These are phyloP conservation scores for Medicago arabica DNA, from an alignment of 306 rosid genomes.

Conservation along the genomic window DNA sequence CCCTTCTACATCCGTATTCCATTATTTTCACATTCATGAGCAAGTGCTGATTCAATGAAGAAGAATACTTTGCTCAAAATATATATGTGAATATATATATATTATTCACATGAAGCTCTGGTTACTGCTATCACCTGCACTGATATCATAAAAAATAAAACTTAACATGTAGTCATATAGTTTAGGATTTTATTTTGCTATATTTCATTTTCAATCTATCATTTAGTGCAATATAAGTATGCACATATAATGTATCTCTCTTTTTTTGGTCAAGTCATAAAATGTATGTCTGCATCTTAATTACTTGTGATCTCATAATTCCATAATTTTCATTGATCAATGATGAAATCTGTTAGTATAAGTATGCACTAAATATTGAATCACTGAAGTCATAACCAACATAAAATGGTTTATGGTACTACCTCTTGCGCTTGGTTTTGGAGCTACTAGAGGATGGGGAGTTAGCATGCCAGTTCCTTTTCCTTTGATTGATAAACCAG, in stretches of 20 bases:
- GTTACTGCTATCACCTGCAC: background rate
- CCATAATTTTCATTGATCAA: too few species aligned
- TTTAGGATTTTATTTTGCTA: background rate
- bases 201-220: too few species aligned
- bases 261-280: too few species aligned
- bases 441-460: constrained; percentile 57
- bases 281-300: too few species aligned
- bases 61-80: background rate
- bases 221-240: too few species aligned
- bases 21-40: too few species aligned
- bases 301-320: too few species aligned
- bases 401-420: background rate
- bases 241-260: too few species aligned
- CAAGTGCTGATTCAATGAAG: background rate
- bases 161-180: background rate
- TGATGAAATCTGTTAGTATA: too few species aligned
- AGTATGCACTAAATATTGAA: background rate
- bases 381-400: background rate
- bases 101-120: background rate
- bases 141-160: background rate
- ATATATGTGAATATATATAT: background rate
- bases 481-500: constrained; percentile 65
- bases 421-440: constrained; percentile 96
- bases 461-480: constrained; percentile 91
- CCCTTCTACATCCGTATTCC: background rate